Base-by-base conservation (phyloP, 768 basidiomycete genomes). In the Lepiota subincarnata region DNA sequence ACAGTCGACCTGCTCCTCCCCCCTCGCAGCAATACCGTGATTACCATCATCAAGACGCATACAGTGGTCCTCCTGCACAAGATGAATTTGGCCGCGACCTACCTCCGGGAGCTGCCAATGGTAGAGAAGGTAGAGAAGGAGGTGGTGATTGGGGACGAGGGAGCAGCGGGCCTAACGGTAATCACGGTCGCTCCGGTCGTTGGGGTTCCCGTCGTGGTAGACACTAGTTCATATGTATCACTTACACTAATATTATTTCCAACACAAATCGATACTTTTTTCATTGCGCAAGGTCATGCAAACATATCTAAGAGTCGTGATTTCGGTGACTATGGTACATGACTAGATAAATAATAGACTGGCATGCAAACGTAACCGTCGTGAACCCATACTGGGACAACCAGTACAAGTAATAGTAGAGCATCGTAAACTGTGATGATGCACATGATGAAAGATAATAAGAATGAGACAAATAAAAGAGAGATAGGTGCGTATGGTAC, bases 111-210 rank as follows among this genome's bases (percentile, higher is more conserved):
- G 45, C 50, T n/a, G 24, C 48, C 28, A 54, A 55, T 16, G 55
- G 54, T 18, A 48, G 56, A 18, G 55, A 55, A 36, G 37, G 45
- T 43, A 53, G 56, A 42, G 52, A 52, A 24, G 46, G 58, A 26
- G 37, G 50, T 55, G 48, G 55, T 20, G 59, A 57, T 22, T 54
- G 59, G 56, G 53, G 49, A 14, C 42, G 55, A 18, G 53, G 46
- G 31, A 31, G 7, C 12, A 48, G 49, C 35, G 46, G 59, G 13
- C 28, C 18, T 41, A 56, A 50, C n/a, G 42, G 48, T 19, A 18
- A 34, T 28, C n/a, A 56, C 36, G 38, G 34, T 34, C 53, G 53
- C 5, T 40, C 39, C 36, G 53, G 53, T 14, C 45, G 53, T 2
- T 54, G 53, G 53, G 53, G 53, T 40, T 18, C 52, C 11, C 45